These are phyloP conservation scores for Diaporthe batatas DNA, from an alignment of 2,329 filamentous ascomycete species.

Conservation along the genomic window DNA sequence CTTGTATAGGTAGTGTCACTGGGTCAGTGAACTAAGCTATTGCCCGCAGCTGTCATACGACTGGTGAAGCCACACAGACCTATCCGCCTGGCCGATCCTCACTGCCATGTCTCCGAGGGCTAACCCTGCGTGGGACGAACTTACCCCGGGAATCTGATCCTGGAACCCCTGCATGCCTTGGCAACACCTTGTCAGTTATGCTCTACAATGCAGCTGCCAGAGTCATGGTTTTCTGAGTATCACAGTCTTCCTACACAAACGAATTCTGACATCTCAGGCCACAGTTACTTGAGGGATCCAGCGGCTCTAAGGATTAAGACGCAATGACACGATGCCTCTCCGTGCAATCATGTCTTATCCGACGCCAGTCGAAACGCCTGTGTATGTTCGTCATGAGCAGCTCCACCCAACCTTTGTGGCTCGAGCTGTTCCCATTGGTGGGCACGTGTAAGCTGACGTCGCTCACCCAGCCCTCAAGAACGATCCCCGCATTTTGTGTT, in stretches of 20 bases:
- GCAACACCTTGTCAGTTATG: conserved; percentile 10
- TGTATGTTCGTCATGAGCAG: background rate
- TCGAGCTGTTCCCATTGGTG: background rate
- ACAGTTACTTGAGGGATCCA: background rate
- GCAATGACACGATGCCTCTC: background rate
- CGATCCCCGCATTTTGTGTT: conserved; percentile 13
- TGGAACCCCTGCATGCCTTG: background rate
- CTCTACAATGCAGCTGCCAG: conserved; percentile 9
- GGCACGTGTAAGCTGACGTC: background rate
- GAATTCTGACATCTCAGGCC: background rate
- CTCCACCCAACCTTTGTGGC: background rate
- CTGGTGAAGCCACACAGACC: conserved; percentile 10
- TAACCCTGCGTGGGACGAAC: conserved; percentile 29
- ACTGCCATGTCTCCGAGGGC: conserved; percentile 34
- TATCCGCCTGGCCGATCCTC: conserved; percentile 30
- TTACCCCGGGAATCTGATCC: conserved; percentile 31
- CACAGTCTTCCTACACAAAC: background rate
- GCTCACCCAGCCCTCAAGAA: background rate
- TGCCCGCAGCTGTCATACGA: conserved; percentile 23
- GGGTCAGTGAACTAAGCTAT: background rate
- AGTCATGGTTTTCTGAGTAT: conserved; percentile 7
- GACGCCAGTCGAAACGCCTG: too few species aligned
- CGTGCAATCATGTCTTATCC: background rate
- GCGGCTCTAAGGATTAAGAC: too few species aligned
- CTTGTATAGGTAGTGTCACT: background rate